These are phyloP conservation scores for Coprinopsis cinerea DNA, from an alignment of 768 basidiomycete species.

Conservation along the genomic window DNA sequence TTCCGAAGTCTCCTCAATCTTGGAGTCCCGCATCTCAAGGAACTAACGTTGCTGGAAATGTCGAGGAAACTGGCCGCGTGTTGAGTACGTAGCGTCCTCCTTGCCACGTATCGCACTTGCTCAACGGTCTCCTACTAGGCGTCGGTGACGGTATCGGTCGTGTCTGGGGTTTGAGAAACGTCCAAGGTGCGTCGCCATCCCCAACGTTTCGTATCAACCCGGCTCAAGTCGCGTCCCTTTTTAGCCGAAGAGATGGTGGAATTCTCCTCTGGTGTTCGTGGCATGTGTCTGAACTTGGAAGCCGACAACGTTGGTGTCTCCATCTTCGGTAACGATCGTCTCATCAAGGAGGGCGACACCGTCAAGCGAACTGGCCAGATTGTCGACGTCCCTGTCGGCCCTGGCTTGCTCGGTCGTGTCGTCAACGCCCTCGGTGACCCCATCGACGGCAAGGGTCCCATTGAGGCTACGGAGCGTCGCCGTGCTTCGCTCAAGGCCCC, in stretches of 20 bases:
- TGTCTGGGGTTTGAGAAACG: conserved; percentile 98
- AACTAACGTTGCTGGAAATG: conserved; percentile 83
- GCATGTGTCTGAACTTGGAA: conserved; percentile 99
- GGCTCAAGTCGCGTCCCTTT: conserved; percentile 18
- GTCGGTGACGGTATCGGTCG: conserved; percentile 99
- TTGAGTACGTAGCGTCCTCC: conserved; percentile 61
- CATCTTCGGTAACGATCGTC: conserved; percentile 97
- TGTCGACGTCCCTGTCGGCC: conserved; percentile 99
- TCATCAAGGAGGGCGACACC: conserved; percentile 99
- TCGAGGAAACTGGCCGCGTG: conserved; percentile 99
- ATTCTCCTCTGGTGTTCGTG: conserved; percentile 99
- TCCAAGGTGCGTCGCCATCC: conserved; percentile 64
- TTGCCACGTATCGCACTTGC: conserved; percentile 8
- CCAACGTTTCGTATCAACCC: conserved; percentile 13
- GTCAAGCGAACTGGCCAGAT: conserved; percentile 99
- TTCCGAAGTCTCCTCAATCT: conserved; percentile 98
- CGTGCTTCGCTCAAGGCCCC: conserved; percentile 98
- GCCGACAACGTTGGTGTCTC: conserved; percentile 99
- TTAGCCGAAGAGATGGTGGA: conserved; percentile 99
- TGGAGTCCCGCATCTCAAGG: conserved; percentile 98
- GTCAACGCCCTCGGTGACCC: conserved; percentile 99
- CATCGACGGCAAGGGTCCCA: conserved; percentile 99
- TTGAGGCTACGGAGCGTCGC: conserved; percentile 87
- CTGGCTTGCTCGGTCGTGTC: conserved; percentile 95
- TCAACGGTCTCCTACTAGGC: conserved; percentile 43